Conservation (phyloP, 805 yeast species). For the Monosporozyma unispora region DNA sequence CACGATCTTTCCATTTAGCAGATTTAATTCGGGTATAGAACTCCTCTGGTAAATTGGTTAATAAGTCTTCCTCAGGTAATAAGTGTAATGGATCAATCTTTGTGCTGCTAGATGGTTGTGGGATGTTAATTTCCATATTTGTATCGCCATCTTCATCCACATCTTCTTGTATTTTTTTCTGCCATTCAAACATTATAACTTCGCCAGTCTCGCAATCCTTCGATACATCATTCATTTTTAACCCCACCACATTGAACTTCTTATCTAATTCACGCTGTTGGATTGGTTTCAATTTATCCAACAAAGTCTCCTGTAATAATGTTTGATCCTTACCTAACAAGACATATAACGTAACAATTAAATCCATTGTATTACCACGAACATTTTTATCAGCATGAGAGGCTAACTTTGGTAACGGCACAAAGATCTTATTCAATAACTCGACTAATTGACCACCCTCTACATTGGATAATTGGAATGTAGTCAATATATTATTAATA, state of each 20-base stretch:
- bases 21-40: slow-evolving; percentile 48
- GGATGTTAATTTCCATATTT: slow-evolving; percentile 16
- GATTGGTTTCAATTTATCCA: slow-evolving; percentile 75
- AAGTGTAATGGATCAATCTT: slow-evolving; percentile 59
- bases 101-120: slow-evolving; percentile 5
- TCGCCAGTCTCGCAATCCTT: slow-evolving; percentile 21
- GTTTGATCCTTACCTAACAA: slow-evolving; percentile 54
- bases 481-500: slow-evolving; percentile 43
- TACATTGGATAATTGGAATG: slow-evolving; percentile 17
- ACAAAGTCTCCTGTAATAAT: slow-evolving; percentile 46
- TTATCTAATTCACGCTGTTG: slow-evolving; percentile 78
- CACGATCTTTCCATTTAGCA: slow-evolving; percentile 85
- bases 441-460: not conserved
- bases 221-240: not conserved
- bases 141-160: slow-evolving; percentile 35
- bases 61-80: slow-evolving; percentile 59
- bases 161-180: slow-evolving; percentile 5
- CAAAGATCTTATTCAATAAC: slow-evolving; percentile 30
- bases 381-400: slow-evolving; percentile 83
- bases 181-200: slow-evolving; percentile 11
- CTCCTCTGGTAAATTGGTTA: slow-evolving; percentile 57
- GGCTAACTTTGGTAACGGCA: slow-evolving; percentile 63
- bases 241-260: slow-evolving; percentile 39
- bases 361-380: slow-evolving; percentile 62
- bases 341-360: slow-evolving; percentile 60